Evolutionary conservation across 73 alveolate genomes (phyloP), one percentile per base, ranked within the genome.

Genomic region (Uronychia setigera): DNA sequence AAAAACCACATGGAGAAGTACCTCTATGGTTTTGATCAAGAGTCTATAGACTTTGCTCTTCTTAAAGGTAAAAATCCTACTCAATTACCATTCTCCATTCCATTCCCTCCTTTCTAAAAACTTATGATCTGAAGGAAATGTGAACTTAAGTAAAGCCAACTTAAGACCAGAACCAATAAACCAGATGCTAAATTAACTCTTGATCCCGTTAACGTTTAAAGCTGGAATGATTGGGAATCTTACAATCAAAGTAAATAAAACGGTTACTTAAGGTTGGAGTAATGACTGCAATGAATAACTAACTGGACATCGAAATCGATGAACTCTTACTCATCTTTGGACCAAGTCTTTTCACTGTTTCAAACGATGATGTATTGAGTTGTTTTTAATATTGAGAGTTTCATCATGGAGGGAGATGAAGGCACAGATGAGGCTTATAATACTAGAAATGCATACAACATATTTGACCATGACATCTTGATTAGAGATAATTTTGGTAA

Each of bases 211-310:
- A 1, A 82, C 82, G 26, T 32, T 90, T 5, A 90, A 90, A 76
- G 95, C 95, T 29, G 95, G 95, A 59, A 33, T 90, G n/a, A 90
- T 90, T 1, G 76, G 89, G 26, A 46, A 46, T 46, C 19, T 46
- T 5, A 46, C 67, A 5, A 46, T 46, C 67, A 46, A 46, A 19
- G 67, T 46, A 46, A 5, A 11, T 19, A 46, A 46, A 5, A 11
- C 19, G 5, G 19, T 46, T 5, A 46, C n/a, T 11, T 5, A 46
- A 46, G 67, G 67, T 46, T 5, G 75, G 46, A 60, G 95, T 85
- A 85, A 19, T 31, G 33, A 33, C 67, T 25, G 30, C 27, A 32
- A 26, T 27, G 74, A 86, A 85, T 29, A 90, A 79, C 33, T 77
- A 91, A 19, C 1, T 90, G 0, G 67, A 80, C 32, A 30, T 90